A percentile compares a stretch with the other conserved stretches of the same genome.
Evolutionary conservation across 2,329 filamentous ascomycete species (phyloP).

Genomic region (Beauveria sp.): DNA sequence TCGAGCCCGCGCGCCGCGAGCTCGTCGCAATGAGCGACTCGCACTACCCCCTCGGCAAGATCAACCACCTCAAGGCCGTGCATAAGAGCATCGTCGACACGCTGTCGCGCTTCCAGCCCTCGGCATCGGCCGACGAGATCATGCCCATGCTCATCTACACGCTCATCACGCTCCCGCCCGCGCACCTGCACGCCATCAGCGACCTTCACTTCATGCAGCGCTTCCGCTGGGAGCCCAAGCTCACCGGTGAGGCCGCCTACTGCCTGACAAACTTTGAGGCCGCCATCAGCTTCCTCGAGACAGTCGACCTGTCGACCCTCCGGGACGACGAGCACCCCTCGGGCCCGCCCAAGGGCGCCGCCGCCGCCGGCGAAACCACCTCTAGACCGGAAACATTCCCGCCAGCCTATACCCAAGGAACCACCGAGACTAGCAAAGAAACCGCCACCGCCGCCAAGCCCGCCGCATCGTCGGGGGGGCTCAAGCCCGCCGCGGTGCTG

Average conservation of each 20-base stretch:
- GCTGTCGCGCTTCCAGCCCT: conserved; percentile 56
- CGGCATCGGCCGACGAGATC: conserved; percentile 94
- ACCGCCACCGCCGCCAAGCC: conserved; percentile 28
- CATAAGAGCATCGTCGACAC: conserved; percentile 96
- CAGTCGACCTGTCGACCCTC: conserved; percentile 85
- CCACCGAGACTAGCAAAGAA: conserved; percentile 26
- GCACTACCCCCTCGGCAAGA: conserved; percentile 82
- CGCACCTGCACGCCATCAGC: conserved; percentile 82
- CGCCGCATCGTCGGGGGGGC: conserved; percentile 32
- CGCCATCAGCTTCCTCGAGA: conserved; percentile 88
- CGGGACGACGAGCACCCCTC: conserved; percentile 70
- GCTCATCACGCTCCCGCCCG: conserved; percentile 81
- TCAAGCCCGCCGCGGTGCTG: conserved; percentile 39
- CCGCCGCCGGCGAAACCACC: conserved; percentile 37
- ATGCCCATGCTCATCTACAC: conserved; percentile 95
- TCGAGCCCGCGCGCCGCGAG: conserved; percentile 61
- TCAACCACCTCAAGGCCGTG: conserved; percentile 77
- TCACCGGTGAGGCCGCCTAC: conserved; percentile 92
- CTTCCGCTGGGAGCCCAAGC: conserved; percentile 77
- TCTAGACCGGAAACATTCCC: conserved; percentile 46
- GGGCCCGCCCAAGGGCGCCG: conserved; percentile 52
- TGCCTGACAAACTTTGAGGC: conserved; percentile 95
- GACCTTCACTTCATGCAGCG: conserved; percentile 91
- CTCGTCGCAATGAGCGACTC: conserved; percentile 78
- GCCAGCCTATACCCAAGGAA: conserved; percentile 44